phyloP scores from a whole-genome alignment of 2,329 filamentous ascomycete species.

The Paracorniculantispora psalliotae region DNA sequence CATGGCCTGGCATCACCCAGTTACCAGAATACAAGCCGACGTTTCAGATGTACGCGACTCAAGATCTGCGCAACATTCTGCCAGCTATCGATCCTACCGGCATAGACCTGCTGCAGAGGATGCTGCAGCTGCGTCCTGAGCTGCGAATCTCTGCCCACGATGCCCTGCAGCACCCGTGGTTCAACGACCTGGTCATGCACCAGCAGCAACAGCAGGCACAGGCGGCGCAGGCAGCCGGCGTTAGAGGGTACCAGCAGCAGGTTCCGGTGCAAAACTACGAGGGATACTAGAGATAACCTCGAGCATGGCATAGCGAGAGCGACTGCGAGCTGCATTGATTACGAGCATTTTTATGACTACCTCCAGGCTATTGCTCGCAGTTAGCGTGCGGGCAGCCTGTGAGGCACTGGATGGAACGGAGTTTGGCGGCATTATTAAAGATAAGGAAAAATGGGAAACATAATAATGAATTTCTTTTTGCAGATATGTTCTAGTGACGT shows the following conservation, averaged over 20 bases:
- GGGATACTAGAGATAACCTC: conserved; percentile 25
- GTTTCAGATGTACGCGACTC: conserved; percentile 90
- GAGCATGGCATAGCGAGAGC: not conserved
- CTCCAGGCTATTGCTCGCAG: not conserved
- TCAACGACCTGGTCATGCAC: conserved; percentile 64
- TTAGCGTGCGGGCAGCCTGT: not conserved
- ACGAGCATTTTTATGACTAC: not conserved
- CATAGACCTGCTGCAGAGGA: conserved; percentile 79
- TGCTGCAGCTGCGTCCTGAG: conserved; percentile 91
- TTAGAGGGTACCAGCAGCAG: conserved; percentile 35
- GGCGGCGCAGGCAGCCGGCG: conserved; percentile 26
- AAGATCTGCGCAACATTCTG: conserved; percentile 80
- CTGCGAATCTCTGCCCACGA: conserved; percentile 83
- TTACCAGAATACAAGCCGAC: conserved; percentile 97
- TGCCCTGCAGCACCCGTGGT: conserved; percentile 89
- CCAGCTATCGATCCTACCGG: conserved; percentile 85
- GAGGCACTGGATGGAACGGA: conserved; percentile 6
- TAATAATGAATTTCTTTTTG: not conserved
- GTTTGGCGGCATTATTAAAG: conserved; percentile 7
- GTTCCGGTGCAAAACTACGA: conserved; percentile 36
- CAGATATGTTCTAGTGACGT: not conserved
- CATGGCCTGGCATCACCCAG: conserved; percentile 91
- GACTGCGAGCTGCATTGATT: not conserved
- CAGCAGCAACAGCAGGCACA: conserved; percentile 42
- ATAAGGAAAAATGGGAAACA: not conserved